Evolutionary conservation across 2,329 filamentous ascomycete species (phyloP).

Genomic region (Colletotrichum godetiae): DNA sequence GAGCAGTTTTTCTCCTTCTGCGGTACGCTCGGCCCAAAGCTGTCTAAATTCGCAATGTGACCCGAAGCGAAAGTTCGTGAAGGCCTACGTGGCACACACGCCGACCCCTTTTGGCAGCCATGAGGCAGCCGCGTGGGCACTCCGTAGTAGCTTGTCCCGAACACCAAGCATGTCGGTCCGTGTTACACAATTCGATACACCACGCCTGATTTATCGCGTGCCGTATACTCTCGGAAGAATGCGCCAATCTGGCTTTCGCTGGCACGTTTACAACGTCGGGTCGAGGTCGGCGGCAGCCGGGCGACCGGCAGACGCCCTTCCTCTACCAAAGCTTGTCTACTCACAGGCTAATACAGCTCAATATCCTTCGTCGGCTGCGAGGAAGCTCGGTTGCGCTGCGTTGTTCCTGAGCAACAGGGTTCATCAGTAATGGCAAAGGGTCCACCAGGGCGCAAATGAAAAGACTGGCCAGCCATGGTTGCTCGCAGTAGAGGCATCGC

Average conservation of each 20-base stretch:
- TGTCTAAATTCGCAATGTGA: neutral
- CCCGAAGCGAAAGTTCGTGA: neutral
- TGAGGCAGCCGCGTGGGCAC: neutral
- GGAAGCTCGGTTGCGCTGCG: conserved; percentile 18
- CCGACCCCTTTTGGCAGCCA: neutral
- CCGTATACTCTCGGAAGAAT: neutral
- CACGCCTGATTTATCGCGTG: neutral
- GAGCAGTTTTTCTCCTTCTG: conserved; percentile 12
- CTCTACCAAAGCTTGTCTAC: neutral
- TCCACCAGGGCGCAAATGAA: neutral
- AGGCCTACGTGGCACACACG: neutral
- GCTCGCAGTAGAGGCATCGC: conserved; percentile 3
- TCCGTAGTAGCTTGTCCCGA: neutral
- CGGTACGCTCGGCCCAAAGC: neutral
- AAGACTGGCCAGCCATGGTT: neutral
- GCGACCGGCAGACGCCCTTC: neutral
- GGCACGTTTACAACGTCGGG: neutral
- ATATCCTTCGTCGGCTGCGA: conserved; percentile 15
- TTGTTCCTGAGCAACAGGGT: neutral
- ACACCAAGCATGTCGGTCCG: neutral
- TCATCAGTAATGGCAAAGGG: neutral
- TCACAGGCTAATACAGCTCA: neutral
- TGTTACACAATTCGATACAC: neutral
- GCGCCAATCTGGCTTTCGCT: conserved; percentile 1
- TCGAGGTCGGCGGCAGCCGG: neutral